Percentiles rank a stretch among this genome's conserved stretches.
Evolutionary conservation across 2,329 filamentous ascomycete species (phyloP).

Genomic region (Elsinoe perseae): DNA sequence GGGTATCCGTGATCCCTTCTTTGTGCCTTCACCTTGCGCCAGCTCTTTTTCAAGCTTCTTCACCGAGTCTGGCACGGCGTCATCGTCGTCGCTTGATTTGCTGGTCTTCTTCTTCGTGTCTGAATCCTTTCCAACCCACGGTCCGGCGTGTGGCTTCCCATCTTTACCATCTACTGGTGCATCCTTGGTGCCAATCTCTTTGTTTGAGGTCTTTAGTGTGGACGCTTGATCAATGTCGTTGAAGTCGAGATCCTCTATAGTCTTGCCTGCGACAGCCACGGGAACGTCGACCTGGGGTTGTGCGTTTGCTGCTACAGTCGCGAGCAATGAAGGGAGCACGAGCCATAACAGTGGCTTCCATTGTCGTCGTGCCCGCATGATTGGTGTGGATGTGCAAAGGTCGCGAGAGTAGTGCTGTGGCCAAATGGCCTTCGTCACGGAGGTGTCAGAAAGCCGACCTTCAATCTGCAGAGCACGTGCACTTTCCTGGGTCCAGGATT

Average conservation of each 20-base stretch:
- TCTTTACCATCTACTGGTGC: constrained; percentile 88
- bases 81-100: constrained; percentile 18
- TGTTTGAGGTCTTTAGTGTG: constrained; percentile 9
- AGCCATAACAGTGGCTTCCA: constrained; percentile 12
- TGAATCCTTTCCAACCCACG: constrained; percentile 54
- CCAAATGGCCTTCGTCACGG: neutral
- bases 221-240: constrained; percentile 19
- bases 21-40: constrained; percentile 31
- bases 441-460: neutral
- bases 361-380: constrained; percentile 12
- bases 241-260: constrained; percentile 26
- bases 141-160: constrained; percentile 86
- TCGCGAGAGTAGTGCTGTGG: neutral
- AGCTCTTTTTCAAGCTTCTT: constrained; percentile 40
- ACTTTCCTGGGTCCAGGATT: neutral
- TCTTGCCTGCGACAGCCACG: constrained; percentile 18
- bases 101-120: constrained; percentile 25
- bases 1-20: constrained; percentile 36
- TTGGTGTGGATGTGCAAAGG: neutral
- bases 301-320: neutral
- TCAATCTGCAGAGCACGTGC: neutral
- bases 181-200: constrained; percentile 57
- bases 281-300: neutral
- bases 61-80: constrained; percentile 30
- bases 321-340: constrained; percentile 6